Base-by-base conservation (phyloP, 768 basidiomycete species). In the Epithele typhae region DNA sequence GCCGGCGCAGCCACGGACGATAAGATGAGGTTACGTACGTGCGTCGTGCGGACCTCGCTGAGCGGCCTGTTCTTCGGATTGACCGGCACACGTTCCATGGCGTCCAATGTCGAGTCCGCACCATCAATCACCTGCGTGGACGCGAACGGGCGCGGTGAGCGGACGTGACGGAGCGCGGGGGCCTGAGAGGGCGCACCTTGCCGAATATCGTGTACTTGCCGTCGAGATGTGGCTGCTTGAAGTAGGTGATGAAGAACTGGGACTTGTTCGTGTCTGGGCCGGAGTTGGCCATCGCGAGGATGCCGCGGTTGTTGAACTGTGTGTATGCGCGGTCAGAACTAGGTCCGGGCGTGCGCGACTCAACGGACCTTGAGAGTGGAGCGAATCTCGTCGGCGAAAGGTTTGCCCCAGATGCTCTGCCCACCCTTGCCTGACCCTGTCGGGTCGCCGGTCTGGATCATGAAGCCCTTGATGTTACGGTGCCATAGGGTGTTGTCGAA, bases 201-300 rank as follows among this genome's bases (percentile, higher is more conserved):
- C 92, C 95, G 51, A 98, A 83, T 43, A 97, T 96, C 14, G 92
- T 92, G 67, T 89, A 87, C 63, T 96, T 97, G 53, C 84, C 84
- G 61, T 99, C 95, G 14, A 99, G 78, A 63, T 96, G 94, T 1
- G 89, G 69, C 57, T 97, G 95, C 64, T 98, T 98, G 2, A 86
- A 72, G 62, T 97, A 97, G 3, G 90, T 82, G 59, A 93, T 76
- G 63, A 92, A 92, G 64, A 92, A 92, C 62, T 92, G 88, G 36
- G 75, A 85, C 68, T 95, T 97, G 72, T 97, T 99, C 25, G 87
- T 81, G 63, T 96, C 91, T 9, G 84, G 83, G 1, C 96, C 96
- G 7, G 90, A 85, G 67, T 98, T 99, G 45, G 96, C 96, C 94
- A 98, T 98, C 23, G 96, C 96, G 14, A 98, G 84, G 54, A 97